A percentile compares a stretch with the other conserved stretches of the same genome.
phyloP scores from a whole-genome alignment of 345 rosid genomes.

The Kernera saxatilis region DNA sequence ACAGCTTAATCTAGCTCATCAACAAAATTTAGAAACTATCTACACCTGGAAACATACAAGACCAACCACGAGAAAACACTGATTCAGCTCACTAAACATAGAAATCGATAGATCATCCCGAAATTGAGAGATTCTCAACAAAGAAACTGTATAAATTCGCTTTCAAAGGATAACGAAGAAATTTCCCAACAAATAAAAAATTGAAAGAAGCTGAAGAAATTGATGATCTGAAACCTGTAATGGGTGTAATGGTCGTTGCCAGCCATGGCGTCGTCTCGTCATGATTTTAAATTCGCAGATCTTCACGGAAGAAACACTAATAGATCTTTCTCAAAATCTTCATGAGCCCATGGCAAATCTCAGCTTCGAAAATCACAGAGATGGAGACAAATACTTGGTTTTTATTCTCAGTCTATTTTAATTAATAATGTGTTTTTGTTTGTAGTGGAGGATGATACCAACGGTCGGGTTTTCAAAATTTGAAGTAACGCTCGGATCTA shows the following conservation, averaged over 20 bases:
- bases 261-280: slow-evolving; percentile 88
- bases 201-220: background rate
- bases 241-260: slow-evolving; percentile 90
- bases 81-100: background rate
- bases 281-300: background rate
- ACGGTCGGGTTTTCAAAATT: slow-evolving; percentile 38
- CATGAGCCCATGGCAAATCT: slow-evolving; percentile 2
- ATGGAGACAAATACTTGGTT: background rate
- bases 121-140: background rate
- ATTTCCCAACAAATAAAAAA: background rate
- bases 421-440: slow-evolving; percentile 1
- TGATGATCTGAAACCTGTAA: slow-evolving; percentile 50
- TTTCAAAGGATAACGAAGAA: background rate
- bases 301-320: background rate
- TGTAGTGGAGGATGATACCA: slow-evolving; percentile 6
- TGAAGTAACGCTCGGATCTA: slow-evolving; percentile 36
- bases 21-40: background rate
- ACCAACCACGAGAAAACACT: background rate
- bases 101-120: background rate
- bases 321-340: background rate
- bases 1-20: background rate
- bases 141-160: background rate
- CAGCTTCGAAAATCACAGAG: background rate
- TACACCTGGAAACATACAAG: background rate
- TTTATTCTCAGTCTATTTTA: background rate